Evolutionary conservation across 2,329 filamentous ascomycete genomes (phyloP).

Genomic region (Aspergillus ibericus): DNA sequence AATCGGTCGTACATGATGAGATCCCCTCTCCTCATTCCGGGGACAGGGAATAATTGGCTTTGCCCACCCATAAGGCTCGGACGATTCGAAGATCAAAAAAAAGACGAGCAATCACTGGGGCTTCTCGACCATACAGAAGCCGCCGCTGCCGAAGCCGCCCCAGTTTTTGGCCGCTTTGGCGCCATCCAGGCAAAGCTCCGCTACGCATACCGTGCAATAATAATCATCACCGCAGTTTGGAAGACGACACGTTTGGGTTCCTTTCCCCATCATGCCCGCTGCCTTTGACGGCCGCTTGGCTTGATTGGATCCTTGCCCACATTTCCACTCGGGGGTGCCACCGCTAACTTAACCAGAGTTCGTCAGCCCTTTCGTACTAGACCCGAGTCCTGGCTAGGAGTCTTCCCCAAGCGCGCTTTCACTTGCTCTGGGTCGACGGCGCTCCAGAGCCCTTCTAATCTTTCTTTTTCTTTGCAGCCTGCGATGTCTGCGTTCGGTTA

Average conservation of each 20-base stretch:
- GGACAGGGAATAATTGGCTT: background rate
- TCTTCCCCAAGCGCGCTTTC: background rate
- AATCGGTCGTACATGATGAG: background rate
- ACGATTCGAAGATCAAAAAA: background rate
- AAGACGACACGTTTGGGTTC: slow-evolving; percentile 4
- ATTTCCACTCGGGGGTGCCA: slow-evolving; percentile 1
- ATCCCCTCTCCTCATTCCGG: background rate
- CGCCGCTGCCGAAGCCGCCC: slow-evolving; percentile 1
- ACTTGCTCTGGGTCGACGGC: background rate
- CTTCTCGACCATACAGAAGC: background rate
- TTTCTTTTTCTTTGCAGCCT: slow-evolving; percentile 19
- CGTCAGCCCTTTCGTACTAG: slow-evolving; percentile 3
- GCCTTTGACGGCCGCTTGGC: background rate
- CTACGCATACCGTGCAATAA: slow-evolving; percentile 7
- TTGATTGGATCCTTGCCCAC: slow-evolving; percentile 6
- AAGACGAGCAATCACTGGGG: slow-evolving; percentile 1
- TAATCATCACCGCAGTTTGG: slow-evolving; percentile 1
- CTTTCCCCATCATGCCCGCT: slow-evolving; percentile 1
- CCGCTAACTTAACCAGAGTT: background rate
- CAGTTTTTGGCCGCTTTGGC: slow-evolving; percentile 10
- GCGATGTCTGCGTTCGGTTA: slow-evolving; percentile 43
- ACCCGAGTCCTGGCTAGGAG: background rate
- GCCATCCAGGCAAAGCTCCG: slow-evolving; percentile 10
- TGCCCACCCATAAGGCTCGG: slow-evolving; percentile 8
- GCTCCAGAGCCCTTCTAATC: background rate